These are phyloP conservation scores for Heliamphora exappendiculata DNA, from an alignment of 148 eudicot species.

Conservation along the genomic window DNA sequence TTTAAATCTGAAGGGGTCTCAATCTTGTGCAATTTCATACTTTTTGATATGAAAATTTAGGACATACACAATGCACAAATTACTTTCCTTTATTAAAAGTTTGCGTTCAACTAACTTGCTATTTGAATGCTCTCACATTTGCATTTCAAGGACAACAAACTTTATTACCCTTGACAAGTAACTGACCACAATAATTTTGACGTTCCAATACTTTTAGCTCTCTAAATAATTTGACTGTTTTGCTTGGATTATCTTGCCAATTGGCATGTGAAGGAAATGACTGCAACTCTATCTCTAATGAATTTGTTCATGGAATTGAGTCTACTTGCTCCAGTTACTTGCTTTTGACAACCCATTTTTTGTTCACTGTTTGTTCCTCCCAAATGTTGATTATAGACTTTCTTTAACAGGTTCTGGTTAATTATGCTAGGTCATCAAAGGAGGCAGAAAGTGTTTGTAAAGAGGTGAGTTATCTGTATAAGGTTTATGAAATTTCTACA, in stretches of 20 bases:
- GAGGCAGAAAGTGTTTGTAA: slow-evolving; percentile 59
- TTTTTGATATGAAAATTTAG: neutral
- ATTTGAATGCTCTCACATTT: neutral
- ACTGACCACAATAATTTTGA: neutral
- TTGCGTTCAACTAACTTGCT: neutral
- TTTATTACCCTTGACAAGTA: neutral
- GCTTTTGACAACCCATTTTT: neutral
- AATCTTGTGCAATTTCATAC: neutral
- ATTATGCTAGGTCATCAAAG: slow-evolving; percentile 58
- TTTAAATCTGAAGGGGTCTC: neutral
- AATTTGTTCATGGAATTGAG: neutral
- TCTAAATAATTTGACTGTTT: neutral
- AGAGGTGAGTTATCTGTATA: slow-evolving; percentile 40
- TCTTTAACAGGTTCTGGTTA: slow-evolving; percentile 69
- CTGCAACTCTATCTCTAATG: neutral
- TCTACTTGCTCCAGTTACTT: neutral
- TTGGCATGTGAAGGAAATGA: neutral
- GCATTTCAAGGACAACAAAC: neutral
- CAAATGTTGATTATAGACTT: slow-evolving; percentile 8
- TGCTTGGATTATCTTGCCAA: neutral
- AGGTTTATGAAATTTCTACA: neutral
- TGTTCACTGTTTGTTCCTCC: neutral
- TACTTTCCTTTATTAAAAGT: neutral
- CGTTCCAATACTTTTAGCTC: neutral
- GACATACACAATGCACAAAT: neutral